Base-by-base conservation (phyloP, 768 basidiomycete genomes). In the Mycena crocata region DNA sequence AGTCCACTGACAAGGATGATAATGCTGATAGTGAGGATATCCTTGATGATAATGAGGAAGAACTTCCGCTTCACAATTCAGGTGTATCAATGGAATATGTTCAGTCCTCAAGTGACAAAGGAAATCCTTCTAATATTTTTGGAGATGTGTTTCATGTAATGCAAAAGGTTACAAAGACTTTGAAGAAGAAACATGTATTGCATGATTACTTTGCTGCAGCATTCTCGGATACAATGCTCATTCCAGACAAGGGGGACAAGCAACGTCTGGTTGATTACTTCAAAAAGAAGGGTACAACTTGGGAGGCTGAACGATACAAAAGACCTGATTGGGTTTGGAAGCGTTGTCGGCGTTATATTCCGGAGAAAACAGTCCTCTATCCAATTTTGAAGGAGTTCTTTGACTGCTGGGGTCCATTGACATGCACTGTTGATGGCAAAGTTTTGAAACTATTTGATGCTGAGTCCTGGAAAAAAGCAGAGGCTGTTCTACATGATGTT, bases 231-330 rank as follows among this genome's bases (percentile, higher is more conserved):
- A 69, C 71, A 17, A 50, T 72, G 44, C 55, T 72, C n/a, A 39
- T 72, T 37, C 59, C 70, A 32, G 71, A 72, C 57, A 30, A 62
- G 23, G 58, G 44, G 23, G 71, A 72, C 49, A 71, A 69, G 55
- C 31, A 39, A 13, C 24, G 34, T 17, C 49, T 69, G 10, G 58
- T 48, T 31, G 62, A 64, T 46, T 39, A 54, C 26, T 48, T 60
- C 15, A 52, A 42, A 12, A 66, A 58, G 32, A 52, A 57, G 51
- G 46, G 56, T 3, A 31, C 32, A 39, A 58, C 50, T 34, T 71
- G 68, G 71, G 57, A 57, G 24, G n/a, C 44, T 8, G 61, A 55
- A 12, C 40, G 35, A 1, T 57, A 44, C 23, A 59, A 58, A 55
- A 34, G 34, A n/a, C 66, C 68, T 19, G 58, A 49, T 15, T 60